Evolutionary conservation across 2,329 filamentous ascomycete genomes (phyloP), one percentile per base, ranked within the genome.

Genomic region (Aspergillus quadrilineatus): DNA sequence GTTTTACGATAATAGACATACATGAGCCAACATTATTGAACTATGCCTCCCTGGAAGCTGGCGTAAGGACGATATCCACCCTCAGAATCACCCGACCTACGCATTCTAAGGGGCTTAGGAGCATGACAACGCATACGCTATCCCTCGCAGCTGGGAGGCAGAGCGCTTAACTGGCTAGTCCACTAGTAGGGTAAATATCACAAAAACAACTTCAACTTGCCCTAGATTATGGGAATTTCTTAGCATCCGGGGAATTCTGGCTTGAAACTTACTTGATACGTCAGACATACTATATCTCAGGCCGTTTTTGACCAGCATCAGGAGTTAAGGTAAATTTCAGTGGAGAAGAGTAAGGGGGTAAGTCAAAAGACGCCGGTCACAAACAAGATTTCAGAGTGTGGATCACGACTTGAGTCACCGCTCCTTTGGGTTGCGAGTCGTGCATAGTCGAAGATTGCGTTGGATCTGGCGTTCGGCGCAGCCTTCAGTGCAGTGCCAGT

Each of bases 1-100:
- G 45, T 42, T 48, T 48, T 43, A 68, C 60, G 37, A 50, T 49
- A 57, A 68, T 68, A 71, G 63, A 71, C 51, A 54, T 55, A 50
- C 44, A 47, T 45, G 41, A 56, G 47, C 34, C 46, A 41, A 47
- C 42, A 48, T 46, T 17, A 37, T 49, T 28, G 29, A 17, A 26
- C 37, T 30, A 41, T 55, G 17, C 32, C 37, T 53, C 28, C 17
- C 44, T 39, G 34, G 22, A 44, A 29, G 46, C 47, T 45, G 39
- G 53, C 36, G 46, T 50, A 59, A 59, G 57, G 53, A 44, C 14
- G 1, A 46, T 32, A 9, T 6, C 12, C 43, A 46, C 28, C 12
- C 10, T 7, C 17, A 30, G 43, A 46, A 46, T 32, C 28, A 22
- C 43, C 43, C 28, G 28, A 28, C 30, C 32, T 37, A 37, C 30